A percentile compares a stretch with the other conserved stretches of the same genome.
phyloP scores from a whole-genome alignment of 2,329 filamentous ascomycete genomes.

The Penicillium polonicum region DNA sequence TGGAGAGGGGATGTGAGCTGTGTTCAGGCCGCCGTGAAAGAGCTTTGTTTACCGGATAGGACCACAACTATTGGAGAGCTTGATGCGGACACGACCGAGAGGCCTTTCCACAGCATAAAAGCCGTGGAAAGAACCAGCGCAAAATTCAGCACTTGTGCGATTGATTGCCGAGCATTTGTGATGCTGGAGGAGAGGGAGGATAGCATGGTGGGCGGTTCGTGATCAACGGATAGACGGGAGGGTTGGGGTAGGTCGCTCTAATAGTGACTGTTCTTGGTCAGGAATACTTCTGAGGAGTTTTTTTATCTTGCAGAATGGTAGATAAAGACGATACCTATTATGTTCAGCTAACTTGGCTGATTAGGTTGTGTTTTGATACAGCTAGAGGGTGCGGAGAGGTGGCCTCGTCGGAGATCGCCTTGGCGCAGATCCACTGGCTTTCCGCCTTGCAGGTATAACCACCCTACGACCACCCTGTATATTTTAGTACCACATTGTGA shows the following conservation, averaged over 20 bases:
- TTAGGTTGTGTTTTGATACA: conserved; percentile 9
- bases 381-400: conserved; percentile 21
- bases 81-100: conserved; percentile 74
- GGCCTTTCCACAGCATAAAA: conserved; percentile 66
- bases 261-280: neutral
- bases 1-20: neutral
- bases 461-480: neutral
- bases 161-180: conserved; percentile 72
- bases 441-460: conserved; percentile 1
- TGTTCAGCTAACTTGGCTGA: neutral
- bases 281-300: neutral
- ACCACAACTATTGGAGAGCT: conserved; percentile 68
- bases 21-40: neutral
- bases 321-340: neutral
- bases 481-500: neutral
- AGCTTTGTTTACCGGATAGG: conserved; percentile 50
- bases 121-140: conserved; percentile 77
- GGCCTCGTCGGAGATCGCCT: conserved; percentile 16
- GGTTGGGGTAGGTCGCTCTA: neutral
- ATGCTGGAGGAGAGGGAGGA: conserved; percentile 59
- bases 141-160: conserved; percentile 84
- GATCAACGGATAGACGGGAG: conserved; percentile 6
- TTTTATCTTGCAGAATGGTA: neutral
- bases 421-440: conserved; percentile 7
- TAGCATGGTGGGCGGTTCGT: conserved; percentile 57